Evolutionary conservation across 495 filamentous ascomycete species (phyloP), one percentile per base, ranked within the genome.

Genomic region (Cercophora scortea): DNA sequence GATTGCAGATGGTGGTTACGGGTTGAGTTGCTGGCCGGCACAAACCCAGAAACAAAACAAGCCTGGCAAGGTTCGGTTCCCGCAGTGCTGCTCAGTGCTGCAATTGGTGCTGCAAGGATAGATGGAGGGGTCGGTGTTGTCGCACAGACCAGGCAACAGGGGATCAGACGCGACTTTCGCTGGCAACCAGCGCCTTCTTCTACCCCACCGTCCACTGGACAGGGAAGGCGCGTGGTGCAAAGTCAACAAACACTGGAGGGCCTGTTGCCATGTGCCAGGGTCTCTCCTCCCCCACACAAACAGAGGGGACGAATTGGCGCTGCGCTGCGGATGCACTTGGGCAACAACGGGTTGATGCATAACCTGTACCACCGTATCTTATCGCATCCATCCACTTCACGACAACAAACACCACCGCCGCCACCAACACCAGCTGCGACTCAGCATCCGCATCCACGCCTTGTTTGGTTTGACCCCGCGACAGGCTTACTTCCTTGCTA

Each of bases 261-360:
- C n/a, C 53, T 50, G 72, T 75, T 75, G 72, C 72, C 54, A 60
- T 63, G 69, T 75, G 72, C 72, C 54, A 58, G 64, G 69, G 64
- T 53, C 61, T 57, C 60, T n/a, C 59, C 59, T 49, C 40, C 32
- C 32, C 34, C 32, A 46, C 16, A 10, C 18, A 36, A 19, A 42
- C 50, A 49, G 41, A 40, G 34, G 40, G 35, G 51, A 19, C 33
- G 45, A 54, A 47, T 39, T 32, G 43, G 25, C 25, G 25, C 2
- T 25, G 25, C 25, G 25, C 2, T 25, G 25, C 25, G 25, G n/a
- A 2, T 5, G 25, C 25, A 5, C 25, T 25, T 25, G 25, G 25
- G 25, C 25, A 25, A 25, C 25, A 25, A 25, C 25, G 25, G 25
- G 25, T 2, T 5, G 25, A 25, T 25, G 25, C 25, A 25, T 25